Evolutionary conservation across 371 early-diverging fungal genomes (phyloP).

Genomic region (Funneliformis caledonium): DNA sequence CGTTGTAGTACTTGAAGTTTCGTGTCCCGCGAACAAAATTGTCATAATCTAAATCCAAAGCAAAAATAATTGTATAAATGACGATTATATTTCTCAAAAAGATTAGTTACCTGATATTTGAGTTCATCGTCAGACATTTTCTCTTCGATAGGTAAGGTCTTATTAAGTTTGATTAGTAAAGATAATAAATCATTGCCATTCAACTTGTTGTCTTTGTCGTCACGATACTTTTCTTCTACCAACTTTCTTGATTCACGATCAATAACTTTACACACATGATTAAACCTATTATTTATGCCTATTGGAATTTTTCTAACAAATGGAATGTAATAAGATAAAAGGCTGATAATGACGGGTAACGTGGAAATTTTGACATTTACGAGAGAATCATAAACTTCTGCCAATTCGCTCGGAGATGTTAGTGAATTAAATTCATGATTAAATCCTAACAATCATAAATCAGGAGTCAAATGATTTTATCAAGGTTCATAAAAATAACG

Average conservation of each 20-base stretch:
- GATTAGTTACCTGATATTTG: conserved; percentile 30
- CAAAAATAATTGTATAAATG: neutral
- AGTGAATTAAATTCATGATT: conserved; percentile 24
- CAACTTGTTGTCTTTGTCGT: neutral
- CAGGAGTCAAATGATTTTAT: neutral
- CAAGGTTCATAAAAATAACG: neutral
- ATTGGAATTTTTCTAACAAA: conserved; percentile 14
- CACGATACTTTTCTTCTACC: neutral
- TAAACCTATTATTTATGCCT: neutral
- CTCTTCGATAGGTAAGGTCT: neutral
- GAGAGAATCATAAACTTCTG: neutral
- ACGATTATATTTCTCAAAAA: neutral
- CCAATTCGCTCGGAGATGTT: neutral
- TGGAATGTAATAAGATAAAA: conserved; percentile 4
- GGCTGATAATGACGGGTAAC: neutral
- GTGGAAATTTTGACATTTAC: neutral
- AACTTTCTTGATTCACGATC: neutral
- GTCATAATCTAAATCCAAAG: conserved; percentile 42
- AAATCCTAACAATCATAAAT: conserved; percentile 6
- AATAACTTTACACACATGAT: neutral
- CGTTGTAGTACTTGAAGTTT: conserved; percentile 44
- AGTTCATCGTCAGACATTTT: conserved; percentile 18
- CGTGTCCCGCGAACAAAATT: conserved; percentile 48
- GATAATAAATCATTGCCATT: conserved; percentile 25
- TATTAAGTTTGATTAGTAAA: neutral